Evolutionary conservation across 805 yeast genomes (phyloP), one percentile per base, ranked within the genome.

Genomic region (Metschnikowia proteae): DNA sequence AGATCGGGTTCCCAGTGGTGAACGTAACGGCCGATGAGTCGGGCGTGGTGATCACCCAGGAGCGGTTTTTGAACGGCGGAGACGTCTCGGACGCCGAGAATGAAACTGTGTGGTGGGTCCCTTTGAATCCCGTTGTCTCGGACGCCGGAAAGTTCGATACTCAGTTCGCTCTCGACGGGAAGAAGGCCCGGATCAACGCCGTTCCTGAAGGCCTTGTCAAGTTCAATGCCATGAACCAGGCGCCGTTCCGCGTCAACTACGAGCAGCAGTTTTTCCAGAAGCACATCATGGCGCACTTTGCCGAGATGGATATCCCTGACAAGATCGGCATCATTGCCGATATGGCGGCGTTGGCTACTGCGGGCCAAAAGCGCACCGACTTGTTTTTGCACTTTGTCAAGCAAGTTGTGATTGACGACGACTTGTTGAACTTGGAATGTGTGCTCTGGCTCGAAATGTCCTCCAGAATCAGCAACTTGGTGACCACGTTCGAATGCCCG

Each of bases 1-100:
- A 81, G 52, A 78, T 84, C 43, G 96, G 96, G 4, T 87, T 71
- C 68, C 96, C 96, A 3, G 71, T 84, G 28, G 57, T 88, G 28
- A 67, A 73, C 36, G 90, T 83, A 11, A 63, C 60, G 6, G 49
- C 50, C 11, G 47, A 61, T 6, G 67, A 71, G 47, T 59, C 60
- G 3, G 51, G 49, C 28, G 54, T 60, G 22, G 64, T 83, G 53
- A 62, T 83, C 30, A 63, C 62, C 25, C 92, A 86, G 69, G 67
- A 78, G 50, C 73, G 92, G 53, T 86, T 82, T 64, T 68, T 86
- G 54, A 70, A 76, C 35, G 74, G 83, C 30, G 89, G 87, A 32
- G 89, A 83, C 60, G 79, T 75, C 32, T 66, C 63, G 38, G 70
- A 75, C 5, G 83, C 75, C 41, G 90, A 85, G 47, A 80, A 85